A percentile compares a stretch with the other conserved stretches of the same genome.
Evolutionary conservation across 164 flowering plant genomes (phyloP).

Genomic region (Chloranthus sessilifolius): DNA sequence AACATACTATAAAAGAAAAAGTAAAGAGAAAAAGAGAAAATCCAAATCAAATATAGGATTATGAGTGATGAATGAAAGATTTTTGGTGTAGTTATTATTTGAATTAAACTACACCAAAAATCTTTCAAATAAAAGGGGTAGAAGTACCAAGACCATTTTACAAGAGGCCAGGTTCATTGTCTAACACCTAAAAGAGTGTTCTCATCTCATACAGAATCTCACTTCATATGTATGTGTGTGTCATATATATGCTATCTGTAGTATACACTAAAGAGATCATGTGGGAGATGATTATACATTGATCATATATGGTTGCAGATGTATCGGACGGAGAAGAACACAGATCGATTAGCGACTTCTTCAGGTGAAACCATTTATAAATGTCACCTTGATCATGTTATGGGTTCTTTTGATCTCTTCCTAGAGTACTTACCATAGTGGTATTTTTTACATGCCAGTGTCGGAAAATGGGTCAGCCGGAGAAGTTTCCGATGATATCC

Average conservation of each 20-base stretch:
- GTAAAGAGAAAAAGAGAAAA: not conserved
- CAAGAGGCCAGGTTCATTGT: too few relatives aligned
- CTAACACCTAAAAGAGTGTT: too few relatives aligned
- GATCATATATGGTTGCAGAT: constrained; percentile 47
- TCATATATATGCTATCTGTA: not conserved
- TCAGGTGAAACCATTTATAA: constrained; percentile 47
- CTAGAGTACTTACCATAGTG: not conserved
- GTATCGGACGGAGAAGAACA: constrained; percentile 96
- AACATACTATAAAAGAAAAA: not conserved
- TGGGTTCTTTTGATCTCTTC: not conserved
- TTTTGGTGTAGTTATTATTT: not conserved
- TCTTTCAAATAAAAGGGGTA: not conserved
- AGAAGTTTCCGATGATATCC: constrained; percentile 65
- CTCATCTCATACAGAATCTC: too few relatives aligned
- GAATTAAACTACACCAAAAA: not conserved
- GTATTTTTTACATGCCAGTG: constrained; percentile 44
- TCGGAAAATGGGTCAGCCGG: constrained; percentile 79
- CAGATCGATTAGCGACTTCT: constrained; percentile 80
- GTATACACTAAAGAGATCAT: not conserved
- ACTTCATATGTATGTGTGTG: too few relatives aligned
- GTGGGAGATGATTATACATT: not conserved
- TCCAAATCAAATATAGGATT: not conserved
- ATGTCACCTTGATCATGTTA: not conserved
- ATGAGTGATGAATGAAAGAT: not conserved
- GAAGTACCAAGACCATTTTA: too few relatives aligned